These are phyloP conservation scores for Pythium diclinum DNA, from an alignment of 352 stramenopile genomes.

Conservation along the genomic window DNA sequence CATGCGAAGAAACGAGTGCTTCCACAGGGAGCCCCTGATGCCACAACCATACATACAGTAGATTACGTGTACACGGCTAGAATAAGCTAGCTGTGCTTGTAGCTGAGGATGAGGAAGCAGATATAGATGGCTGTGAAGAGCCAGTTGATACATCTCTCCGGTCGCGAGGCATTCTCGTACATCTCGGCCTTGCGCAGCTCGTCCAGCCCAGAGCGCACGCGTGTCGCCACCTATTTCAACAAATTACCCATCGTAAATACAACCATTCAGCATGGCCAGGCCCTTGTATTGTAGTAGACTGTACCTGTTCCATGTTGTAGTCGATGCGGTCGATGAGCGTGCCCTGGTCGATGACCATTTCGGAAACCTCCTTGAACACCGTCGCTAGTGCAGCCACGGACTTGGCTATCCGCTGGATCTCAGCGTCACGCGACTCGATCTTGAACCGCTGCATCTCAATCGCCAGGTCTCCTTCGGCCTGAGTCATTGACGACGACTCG, in stretches of 20 bases:
- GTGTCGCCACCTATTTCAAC: slow-evolving; percentile 42
- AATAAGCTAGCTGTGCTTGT: slow-evolving; percentile 73
- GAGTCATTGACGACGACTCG: slow-evolving; percentile 14
- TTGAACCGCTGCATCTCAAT: slow-evolving; percentile 40
- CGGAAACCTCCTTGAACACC: slow-evolving; percentile 78
- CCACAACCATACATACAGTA: slow-evolving; percentile 3
- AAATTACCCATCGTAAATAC: neutral
- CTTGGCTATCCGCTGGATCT: slow-evolving; percentile 78
- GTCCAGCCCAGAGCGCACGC: slow-evolving; percentile 54
- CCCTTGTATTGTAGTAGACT: neutral
- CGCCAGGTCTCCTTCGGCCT: slow-evolving; percentile 32
- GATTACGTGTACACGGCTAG: too few species aligned
- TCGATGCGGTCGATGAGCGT: slow-evolving; percentile 83
- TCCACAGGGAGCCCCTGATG: slow-evolving; percentile 6
- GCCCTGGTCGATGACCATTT: slow-evolving; percentile 83
- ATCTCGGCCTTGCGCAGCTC: slow-evolving; percentile 60
- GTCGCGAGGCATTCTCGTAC: slow-evolving; percentile 61
- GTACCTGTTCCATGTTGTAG: slow-evolving; percentile 86
- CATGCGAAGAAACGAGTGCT: slow-evolving; percentile 40
- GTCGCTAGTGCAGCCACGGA: slow-evolving; percentile 61
- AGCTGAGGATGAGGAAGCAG: slow-evolving; percentile 62
- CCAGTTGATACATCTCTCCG: slow-evolving; percentile 70
- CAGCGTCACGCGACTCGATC: slow-evolving; percentile 56
- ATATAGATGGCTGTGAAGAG: slow-evolving; percentile 58
- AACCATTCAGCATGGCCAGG: neutral